Evolutionary conservation across 1,284 basidiomycete species (phyloP), one percentile per base, ranked within the genome.

Genomic region (Ustilago hordei): DNA sequence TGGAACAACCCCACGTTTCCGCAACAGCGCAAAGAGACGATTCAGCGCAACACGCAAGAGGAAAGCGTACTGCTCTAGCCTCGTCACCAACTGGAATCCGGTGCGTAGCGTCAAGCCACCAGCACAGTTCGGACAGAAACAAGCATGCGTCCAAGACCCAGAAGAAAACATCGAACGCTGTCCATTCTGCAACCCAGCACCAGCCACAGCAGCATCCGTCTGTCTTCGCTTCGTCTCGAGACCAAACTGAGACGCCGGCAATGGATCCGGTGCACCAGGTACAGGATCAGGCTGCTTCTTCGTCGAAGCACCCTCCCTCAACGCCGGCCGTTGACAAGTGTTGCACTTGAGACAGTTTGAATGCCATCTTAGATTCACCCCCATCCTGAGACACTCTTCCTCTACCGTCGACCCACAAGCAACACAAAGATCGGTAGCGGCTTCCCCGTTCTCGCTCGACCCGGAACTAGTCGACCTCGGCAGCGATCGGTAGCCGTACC

Each of bases 11-110:
- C 95, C 95, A 78, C 95, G 91, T 87, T 94, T 93, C 88, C 94
- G 93, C 84, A 98, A 89, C 66, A 98, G 89, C 50, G 94, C 90
- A 87, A 95, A 98, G 62, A 99, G 88, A 81, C 96, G 90, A 77
- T 95, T 90, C 63, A 99, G 89, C 5, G 96, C 97, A 19, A 99
- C 97, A 81, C 98, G 95, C 61, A 99, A 88, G 70, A 99, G 87
- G 89, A 97, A 99, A 0, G 97, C 93, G 86, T 98, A 99, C 86
- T 99, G 96, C 88, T 99, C 96, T 78, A 99, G 88, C 70, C 96
- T 90, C 60, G 95, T 95, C 17, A 98, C 96, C 15, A 93, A 90
- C 84, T 94, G 92, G 87, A 99, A 98, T 9, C 95, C 95, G 23
- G 53, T 66, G 6, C 69, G 77, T 17, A 75, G 60, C 15, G 64